A percentile compares a stretch with the other conserved stretches of the same genome.
Evolutionary conservation across 2,329 filamentous ascomycete species (phyloP).

Genomic region (Stachybotrys elegans): DNA sequence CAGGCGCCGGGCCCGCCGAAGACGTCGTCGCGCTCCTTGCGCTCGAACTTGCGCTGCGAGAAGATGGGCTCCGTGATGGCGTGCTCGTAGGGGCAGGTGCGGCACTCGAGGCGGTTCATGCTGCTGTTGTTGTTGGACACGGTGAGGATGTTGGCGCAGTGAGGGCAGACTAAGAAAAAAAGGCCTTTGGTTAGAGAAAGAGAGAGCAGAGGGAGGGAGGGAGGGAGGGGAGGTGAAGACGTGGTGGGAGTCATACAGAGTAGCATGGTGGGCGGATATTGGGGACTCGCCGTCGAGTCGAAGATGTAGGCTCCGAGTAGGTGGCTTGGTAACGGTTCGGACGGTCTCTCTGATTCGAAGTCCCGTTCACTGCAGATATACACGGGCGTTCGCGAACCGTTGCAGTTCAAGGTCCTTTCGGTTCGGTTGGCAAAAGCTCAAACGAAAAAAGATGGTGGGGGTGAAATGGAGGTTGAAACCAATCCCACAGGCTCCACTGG

Average conservation of each 20-base stretch:
- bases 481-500: too few species aligned
- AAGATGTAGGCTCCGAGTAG: too few species aligned
- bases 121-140: slow-evolving; percentile 55
- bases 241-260: slow-evolving; percentile 62
- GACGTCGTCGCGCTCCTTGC: slow-evolving; percentile 84
- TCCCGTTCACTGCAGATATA: too few species aligned
- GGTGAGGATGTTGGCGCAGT: slow-evolving; percentile 79
- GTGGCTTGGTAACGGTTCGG: too few species aligned
- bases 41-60: slow-evolving; percentile 76
- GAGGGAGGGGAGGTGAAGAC: too few species aligned
- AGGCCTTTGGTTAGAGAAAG: slow-evolving; percentile 11
- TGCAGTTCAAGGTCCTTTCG: too few species aligned
- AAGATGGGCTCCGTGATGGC: slow-evolving; percentile 74
- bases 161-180: slow-evolving; percentile 62
- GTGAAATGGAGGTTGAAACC: too few species aligned
- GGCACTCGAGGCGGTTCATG: slow-evolving; percentile 86
- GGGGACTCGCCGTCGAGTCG: too few species aligned
- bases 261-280: slow-evolving; percentile 48
- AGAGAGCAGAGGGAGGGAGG: slow-evolving; percentile 5
- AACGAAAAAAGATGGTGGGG: too few species aligned
- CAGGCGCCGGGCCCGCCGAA: slow-evolving; percentile 84
- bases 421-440: too few species aligned
- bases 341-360: too few species aligned
- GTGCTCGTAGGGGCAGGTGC: slow-evolving; percentile 91
- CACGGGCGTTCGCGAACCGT: too few species aligned